Percentiles rank a stretch among this genome's conserved stretches.
Conservation (phyloP, 257 asterid species). For the Henckelia pumila region DNA sequence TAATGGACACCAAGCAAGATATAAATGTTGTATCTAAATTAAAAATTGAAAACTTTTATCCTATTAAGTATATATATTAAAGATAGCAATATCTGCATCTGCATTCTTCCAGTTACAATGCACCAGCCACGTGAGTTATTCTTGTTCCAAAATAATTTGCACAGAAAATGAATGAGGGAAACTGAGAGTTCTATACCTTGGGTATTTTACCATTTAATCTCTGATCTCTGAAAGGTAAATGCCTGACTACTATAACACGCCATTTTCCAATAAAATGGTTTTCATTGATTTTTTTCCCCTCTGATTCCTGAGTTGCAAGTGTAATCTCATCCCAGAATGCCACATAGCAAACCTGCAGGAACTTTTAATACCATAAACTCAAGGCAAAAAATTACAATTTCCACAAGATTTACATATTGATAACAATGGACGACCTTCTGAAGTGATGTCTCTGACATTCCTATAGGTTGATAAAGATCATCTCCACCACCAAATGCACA, state of each 20-base stretch:
- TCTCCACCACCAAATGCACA: conserved; percentile 99
- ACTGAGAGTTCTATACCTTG: conserved; percentile 55
- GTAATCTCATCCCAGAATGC: conserved; percentile 98
- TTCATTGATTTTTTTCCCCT: conserved; percentile 63
- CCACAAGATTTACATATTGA: neutral
- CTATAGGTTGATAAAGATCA: conserved; percentile 97
- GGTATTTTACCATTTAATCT: conserved; percentile 97
- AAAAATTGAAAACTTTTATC: no score
- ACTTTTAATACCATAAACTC: conserved; percentile 21
- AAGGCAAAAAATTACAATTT: conserved; percentile 16
- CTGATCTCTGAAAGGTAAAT: conserved; percentile 76
- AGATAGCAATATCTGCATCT: neutral
- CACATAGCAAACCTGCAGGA: conserved; percentile 82
- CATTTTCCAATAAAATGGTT: conserved; percentile 75
- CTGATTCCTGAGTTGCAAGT: conserved; percentile 70
- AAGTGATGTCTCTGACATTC: conserved; percentile 42
- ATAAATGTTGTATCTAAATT: no score
- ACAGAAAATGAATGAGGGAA: conserved; percentile 11
- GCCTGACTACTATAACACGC: conserved; percentile 74
- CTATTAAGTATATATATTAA: no score
- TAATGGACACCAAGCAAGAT: no score
- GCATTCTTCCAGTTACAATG: neutral
- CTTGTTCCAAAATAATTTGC: neutral
- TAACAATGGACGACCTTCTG: conserved; percentile 32
- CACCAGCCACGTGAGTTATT: conserved; percentile 10